Conservation (phyloP, 139 green algal species). For the Desmodesmus armatus region DNA sequence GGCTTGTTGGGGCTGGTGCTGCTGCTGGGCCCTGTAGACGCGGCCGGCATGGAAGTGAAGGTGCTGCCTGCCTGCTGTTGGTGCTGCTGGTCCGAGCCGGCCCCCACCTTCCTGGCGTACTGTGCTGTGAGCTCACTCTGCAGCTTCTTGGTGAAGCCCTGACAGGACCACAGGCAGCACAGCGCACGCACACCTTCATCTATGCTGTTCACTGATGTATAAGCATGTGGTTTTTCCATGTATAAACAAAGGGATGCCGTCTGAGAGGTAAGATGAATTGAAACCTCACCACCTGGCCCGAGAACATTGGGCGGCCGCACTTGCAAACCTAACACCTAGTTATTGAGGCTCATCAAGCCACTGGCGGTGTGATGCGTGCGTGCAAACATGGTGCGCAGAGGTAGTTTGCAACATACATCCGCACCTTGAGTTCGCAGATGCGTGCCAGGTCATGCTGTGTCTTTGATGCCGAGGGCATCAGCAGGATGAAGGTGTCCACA, state of each 20-base stretch:
- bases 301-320: no score
- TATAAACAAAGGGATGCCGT: no score
- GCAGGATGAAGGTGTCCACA: constrained; percentile 71
- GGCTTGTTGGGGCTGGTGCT: background rate
- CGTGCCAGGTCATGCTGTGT: constrained; percentile 55
- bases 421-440: constrained; percentile 73
- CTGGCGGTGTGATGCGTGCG: no score
- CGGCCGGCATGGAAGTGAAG: no score
- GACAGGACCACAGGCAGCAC: background rate
- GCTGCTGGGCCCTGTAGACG: background rate
- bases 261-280: no score
- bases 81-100: constrained; percentile 6
- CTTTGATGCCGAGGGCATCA: constrained; percentile 65
- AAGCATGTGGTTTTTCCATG: no score
- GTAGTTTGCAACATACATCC: background rate
- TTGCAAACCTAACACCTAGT: background rate
- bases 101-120: constrained; percentile 40
- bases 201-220: no score
- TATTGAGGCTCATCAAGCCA: background rate
- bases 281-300: no score
- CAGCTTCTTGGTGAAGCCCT: constrained; percentile 61
- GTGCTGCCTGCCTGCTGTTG: background rate
- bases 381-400: background rate
- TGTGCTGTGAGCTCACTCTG: constrained; percentile 53
- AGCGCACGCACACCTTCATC: background rate